Conservation (phyloP, 768 basidiomycete genomes). For the Glaciozyma martinii region DNA sequence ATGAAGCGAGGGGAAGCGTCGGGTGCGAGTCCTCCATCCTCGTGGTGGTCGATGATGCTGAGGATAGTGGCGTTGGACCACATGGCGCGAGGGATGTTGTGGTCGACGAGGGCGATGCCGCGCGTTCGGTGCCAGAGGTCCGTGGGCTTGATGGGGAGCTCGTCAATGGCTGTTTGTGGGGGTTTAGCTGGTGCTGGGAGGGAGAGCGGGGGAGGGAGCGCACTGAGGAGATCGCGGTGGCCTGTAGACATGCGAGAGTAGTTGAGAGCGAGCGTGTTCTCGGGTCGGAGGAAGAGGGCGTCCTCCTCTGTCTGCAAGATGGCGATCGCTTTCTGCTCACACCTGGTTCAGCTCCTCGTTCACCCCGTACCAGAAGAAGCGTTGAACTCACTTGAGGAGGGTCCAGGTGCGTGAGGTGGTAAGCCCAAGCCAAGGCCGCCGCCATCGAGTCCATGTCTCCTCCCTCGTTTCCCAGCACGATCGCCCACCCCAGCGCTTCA, state of each 20-base stretch:
- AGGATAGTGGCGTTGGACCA: conserved; percentile 5
- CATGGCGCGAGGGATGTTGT: conserved; percentile 18
- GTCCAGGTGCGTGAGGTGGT: conserved; percentile 9
- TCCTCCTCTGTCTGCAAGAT: conserved; percentile 27
- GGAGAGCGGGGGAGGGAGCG: not conserved
- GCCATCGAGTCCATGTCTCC: not conserved
- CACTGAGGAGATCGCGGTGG: conserved; percentile 28
- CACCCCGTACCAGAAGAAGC: not conserved
- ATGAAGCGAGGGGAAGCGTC: conserved; percentile 26
- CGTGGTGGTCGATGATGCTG: conserved; percentile 20
- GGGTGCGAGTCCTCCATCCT: conserved; percentile 12
- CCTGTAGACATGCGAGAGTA: conserved; percentile 16
- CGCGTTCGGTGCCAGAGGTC: conserved; percentile 26
- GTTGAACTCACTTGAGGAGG: not conserved
- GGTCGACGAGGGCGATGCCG: conserved; percentile 29
- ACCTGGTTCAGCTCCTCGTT: not conserved
- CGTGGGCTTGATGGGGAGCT: conserved; percentile 29
- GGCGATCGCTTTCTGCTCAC: conserved; percentile 18
- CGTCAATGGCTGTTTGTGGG: conserved; percentile 12
- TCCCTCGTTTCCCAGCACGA: conserved; percentile 29
- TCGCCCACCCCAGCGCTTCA: not conserved
- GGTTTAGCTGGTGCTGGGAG: not conserved
- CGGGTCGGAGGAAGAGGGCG: conserved; percentile 27
- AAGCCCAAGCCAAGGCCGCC: not conserved
- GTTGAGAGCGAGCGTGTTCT: conserved; percentile 22